Percentiles rank a stretch among this genome's conserved stretches.
These are phyloP conservation scores for Bolboschoenus planiculmis DNA, from an alignment of 176 grass and related monocot genomes.

Conservation along the genomic window DNA sequence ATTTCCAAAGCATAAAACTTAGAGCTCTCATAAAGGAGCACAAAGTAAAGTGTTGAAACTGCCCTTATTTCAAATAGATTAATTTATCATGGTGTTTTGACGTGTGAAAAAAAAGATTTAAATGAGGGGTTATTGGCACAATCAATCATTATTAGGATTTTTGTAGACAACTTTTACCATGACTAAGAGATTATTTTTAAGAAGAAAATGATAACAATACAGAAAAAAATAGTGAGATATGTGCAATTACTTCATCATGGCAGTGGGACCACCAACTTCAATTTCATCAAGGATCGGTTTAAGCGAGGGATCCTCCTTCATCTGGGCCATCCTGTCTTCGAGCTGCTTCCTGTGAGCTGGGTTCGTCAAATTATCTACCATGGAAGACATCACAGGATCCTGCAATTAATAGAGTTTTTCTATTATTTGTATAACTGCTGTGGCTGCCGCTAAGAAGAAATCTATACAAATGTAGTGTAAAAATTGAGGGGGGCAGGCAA, in stretches of 20 bases:
- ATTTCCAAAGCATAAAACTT: background rate
- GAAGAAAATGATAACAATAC: background rate
- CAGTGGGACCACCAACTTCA: constrained; percentile 67
- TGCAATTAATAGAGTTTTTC: constrained; percentile 9
- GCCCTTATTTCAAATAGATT: background rate
- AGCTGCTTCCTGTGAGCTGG: constrained; percentile 69
- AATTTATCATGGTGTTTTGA: background rate
- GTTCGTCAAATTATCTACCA: constrained; percentile 71
- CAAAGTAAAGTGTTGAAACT: background rate
- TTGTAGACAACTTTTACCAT: background rate
- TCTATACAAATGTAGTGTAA: background rate
- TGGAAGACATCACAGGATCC: constrained; percentile 69
- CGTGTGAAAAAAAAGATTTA: background rate
- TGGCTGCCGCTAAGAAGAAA: background rate
- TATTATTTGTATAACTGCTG: background rate
- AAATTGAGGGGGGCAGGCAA: background rate
- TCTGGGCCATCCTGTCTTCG: constrained; percentile 57
- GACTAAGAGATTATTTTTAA: background rate
- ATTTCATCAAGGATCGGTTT: constrained; percentile 98
- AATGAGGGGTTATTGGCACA: background rate
- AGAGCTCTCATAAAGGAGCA: background rate
- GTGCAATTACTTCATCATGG: constrained; percentile 83
- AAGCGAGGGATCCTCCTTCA: constrained; percentile 74
- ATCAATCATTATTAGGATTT: background rate
- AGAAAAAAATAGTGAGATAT: background rate